These are phyloP conservation scores for Ophiocordyceps camponoti-leonardi DNA, from an alignment of 2,329 filamentous ascomycete species.

Conservation along the genomic window DNA sequence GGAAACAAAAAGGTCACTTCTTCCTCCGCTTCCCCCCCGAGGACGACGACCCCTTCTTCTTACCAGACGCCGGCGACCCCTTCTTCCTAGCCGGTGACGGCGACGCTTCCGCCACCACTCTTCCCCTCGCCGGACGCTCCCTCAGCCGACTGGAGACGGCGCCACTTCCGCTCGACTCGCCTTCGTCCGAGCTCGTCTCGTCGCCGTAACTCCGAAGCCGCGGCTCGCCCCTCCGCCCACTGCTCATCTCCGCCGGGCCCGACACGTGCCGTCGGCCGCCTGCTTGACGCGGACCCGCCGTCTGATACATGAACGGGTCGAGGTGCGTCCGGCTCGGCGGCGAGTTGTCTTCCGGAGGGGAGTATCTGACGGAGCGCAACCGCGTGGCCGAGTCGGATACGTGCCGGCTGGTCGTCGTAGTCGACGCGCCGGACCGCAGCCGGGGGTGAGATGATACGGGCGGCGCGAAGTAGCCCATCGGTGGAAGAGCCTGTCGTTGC, in stretches of 20 bases:
- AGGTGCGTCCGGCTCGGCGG: slow-evolving; percentile 10
- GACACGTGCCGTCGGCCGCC: slow-evolving; percentile 13
- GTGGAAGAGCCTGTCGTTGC: slow-evolving; percentile 21
- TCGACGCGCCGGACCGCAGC: slow-evolving; percentile 21
- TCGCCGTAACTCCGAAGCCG: slow-evolving; percentile 12
- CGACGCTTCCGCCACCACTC: slow-evolving; percentile 19
- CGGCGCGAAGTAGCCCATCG: slow-evolving; percentile 33
- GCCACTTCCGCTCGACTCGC: slow-evolving; percentile 15
- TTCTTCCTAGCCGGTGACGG: slow-evolving; percentile 19
- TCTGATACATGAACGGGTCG: slow-evolving; percentile 38
- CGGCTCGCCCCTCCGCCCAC: slow-evolving; percentile 6
- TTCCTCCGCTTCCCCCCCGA: slow-evolving; percentile 16
- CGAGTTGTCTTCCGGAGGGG: slow-evolving; percentile 15
- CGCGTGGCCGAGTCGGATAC: slow-evolving; percentile 23
- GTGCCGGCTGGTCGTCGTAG: slow-evolving; percentile 19
- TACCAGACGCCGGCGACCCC: slow-evolving; percentile 22
- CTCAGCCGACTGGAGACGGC: slow-evolving; percentile 1
- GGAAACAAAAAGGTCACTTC: slow-evolving; percentile 7
- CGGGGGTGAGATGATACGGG: slow-evolving; percentile 23
- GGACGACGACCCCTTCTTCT: slow-evolving; percentile 17
- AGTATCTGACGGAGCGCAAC: slow-evolving; percentile 14
- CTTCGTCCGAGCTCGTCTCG: slow-evolving; percentile 18
- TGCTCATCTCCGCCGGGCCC: slow-evolving; percentile 14
- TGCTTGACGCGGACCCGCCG: slow-evolving; percentile 16
- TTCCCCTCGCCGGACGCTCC: slow-evolving; percentile 5